These are phyloP conservation scores for Heterobasidion irregulare DNA, from an alignment of 1,284 basidiomycete genomes.

Conservation along the genomic window DNA sequence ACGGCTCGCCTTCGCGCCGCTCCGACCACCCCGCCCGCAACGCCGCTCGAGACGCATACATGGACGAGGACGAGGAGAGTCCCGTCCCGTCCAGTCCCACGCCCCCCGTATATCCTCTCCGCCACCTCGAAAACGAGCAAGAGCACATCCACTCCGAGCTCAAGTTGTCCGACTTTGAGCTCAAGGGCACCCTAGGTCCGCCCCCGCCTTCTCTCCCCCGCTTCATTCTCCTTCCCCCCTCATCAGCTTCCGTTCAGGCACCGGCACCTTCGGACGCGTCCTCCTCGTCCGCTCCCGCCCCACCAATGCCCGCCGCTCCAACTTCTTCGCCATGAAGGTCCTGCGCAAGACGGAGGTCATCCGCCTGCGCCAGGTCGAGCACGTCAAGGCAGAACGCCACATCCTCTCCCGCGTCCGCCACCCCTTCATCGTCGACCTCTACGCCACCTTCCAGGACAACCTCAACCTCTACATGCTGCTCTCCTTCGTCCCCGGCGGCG, in stretches of 20 bases:
- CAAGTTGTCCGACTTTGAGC: conserved; percentile 71
- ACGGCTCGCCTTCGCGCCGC: neutral
- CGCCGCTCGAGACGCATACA: conserved; percentile 6
- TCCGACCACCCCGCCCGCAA: conserved; percentile 2
- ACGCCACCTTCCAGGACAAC: conserved; percentile 94
- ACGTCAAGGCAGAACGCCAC: conserved; percentile 95
- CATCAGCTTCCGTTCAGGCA: conserved; percentile 41
- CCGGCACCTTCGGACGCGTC: conserved; percentile 91
- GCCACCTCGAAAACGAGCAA: conserved; percentile 60
- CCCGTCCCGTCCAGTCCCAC: conserved; percentile 9
- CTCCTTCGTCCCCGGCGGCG: conserved; percentile 96
- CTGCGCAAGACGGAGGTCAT: conserved; percentile 91
- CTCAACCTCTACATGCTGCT: conserved; percentile 98
- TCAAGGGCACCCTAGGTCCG: conserved; percentile 67
- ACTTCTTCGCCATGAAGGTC: conserved; percentile 89
- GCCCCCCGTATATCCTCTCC: conserved; percentile 36
- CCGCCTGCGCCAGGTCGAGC: conserved; percentile 94
- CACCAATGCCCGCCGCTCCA: conserved; percentile 37
- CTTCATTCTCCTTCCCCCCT: conserved; percentile 1
- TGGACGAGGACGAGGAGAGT: conserved; percentile 7
- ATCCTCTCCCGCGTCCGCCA: conserved; percentile 85
- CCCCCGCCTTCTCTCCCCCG: conserved; percentile 1
- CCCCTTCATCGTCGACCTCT: conserved; percentile 81
- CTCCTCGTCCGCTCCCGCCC: conserved; percentile 70
- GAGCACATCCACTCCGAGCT: conserved; percentile 51